Evolutionary conservation across 352 stramenopile species (phyloP).

Genomic region (Phytophthora multivora): DNA sequence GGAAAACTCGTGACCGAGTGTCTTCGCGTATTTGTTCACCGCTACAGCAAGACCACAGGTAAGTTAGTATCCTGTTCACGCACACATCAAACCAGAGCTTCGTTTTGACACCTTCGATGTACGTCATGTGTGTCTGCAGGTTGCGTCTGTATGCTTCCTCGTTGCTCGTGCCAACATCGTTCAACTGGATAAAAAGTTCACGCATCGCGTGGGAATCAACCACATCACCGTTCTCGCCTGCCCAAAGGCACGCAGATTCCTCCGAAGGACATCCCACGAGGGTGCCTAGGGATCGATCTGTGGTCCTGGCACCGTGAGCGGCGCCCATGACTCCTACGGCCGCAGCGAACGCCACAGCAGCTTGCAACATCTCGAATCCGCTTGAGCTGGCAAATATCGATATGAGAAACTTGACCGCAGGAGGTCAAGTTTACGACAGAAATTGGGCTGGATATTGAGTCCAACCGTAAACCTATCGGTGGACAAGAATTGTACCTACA

Average conservation of each 20-base stretch:
- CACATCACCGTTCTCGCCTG: constrained; percentile 44
- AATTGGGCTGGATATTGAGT: background rate
- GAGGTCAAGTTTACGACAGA: background rate
- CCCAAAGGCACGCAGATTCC: constrained; percentile 58
- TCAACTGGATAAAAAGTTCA: constrained; percentile 50
- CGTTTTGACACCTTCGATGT: constrained; percentile 65
- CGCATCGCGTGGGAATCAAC: constrained; percentile 48
- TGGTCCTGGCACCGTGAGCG: constrained; percentile 8
- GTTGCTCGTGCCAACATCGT: constrained; percentile 28
- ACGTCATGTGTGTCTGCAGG: constrained; percentile 70
- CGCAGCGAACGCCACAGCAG: constrained; percentile 16
- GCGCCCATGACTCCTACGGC: background rate
- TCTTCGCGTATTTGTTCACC: constrained; percentile 61
- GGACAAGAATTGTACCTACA: background rate
- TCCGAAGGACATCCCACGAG: constrained; percentile 48
- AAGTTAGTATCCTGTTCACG: constrained; percentile 1
- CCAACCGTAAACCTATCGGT: background rate
- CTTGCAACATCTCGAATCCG: constrained; percentile 5
- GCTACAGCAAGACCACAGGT: constrained; percentile 36
- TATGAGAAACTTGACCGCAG: background rate
- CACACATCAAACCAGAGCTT: background rate
- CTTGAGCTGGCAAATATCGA: constrained; percentile 3
- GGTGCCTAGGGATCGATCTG: constrained; percentile 50
- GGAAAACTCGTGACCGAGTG: constrained; percentile 60
- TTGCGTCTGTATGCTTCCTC: constrained; percentile 41